Base-by-base conservation (phyloP, 2,329 filamentous ascomycete species). In the Aspergillus viridinutans region DNA sequence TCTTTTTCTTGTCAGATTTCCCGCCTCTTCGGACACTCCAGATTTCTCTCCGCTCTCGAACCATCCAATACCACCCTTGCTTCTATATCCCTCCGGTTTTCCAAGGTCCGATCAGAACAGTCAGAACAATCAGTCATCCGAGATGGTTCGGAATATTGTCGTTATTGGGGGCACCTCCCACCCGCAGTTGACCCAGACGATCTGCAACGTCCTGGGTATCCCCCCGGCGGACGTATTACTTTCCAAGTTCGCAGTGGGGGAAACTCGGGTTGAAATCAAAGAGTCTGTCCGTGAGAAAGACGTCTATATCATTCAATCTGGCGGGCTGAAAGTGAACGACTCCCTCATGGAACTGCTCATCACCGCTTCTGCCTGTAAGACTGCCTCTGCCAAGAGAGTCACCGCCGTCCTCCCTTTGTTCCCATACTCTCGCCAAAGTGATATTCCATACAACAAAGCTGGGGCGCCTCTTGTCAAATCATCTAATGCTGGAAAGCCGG, bases 211-310 rank as follows among this genome's bases (percentile, higher is more conserved):
- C 65, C 87, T 99, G 58, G 90, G 92, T 66, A 86, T 99, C 54
- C 88, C 91, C n/a, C 81, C 85, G 21, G 90, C 91, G 66, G 88
- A 92, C 70, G 89, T 93, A 65, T 86, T 92, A 60, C 85, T 97
- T 51, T 85, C 82, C 71, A 97, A 97, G 78, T 99, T 99, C 80
- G 90, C 92, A 32, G 91, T 94, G 53, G 94, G 94, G 65, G 94
- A 97, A 80, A 96, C 90, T 65, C 87, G 93, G 55, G 93, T 96
- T 61, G 94, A 97, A 76, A 96, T 99, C 70, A 85, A 92, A 74
- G 94, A 99, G 76, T 96, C 92, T 14, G 94, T 99, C 52, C 89
- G 94, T 67, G 94, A 90, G 67, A 99, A 99, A 76, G 94, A 99
- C 85, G 94, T 97, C 73, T 99, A 95, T 79, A 97, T 97, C 72